Evolutionary conservation across 768 basidiomycete genomes (phyloP), one percentile per base, ranked within the genome.

Genomic region (Tulasnella sp.): DNA sequence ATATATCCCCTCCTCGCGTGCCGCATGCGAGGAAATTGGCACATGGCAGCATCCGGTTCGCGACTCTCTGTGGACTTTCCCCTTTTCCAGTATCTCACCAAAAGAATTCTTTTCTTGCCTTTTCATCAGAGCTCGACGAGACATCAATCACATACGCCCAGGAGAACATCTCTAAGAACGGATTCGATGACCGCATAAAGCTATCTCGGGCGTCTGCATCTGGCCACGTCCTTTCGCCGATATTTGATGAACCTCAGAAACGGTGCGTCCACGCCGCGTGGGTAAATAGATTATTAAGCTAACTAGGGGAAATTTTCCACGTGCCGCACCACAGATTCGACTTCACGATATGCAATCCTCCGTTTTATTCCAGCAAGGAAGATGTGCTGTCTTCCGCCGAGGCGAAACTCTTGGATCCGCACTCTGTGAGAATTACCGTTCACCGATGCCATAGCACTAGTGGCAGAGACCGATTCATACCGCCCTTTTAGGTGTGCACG

Each of bases 261-360:
- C 45, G 38, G 44, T 27, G 17, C 10, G 13, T 44, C 19, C 55
- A 5, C 24, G 15, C 34, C 34, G 15, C 24, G n/a, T 56, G 19
- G 21, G 11, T 34, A 24, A 4, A 1, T 21, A 54, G 7, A 41
- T 34, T 55, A 13, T 24, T 19, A n/a, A n/a, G n/a, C n/a, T n/a
- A n/a, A n/a, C n/a, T n/a, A n/a, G n/a, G n/a, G n/a, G n/a, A n/a
- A n/a, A n/a, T n/a, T n/a, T n/a, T n/a, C 4, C 3, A 11, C 48
- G 24, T 23, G 48, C 24, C 29, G 4, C 3, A 13, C n/a, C 50
- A 52, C 29, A 82, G 80, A 3, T 81, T 83, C 66, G 80, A 86
- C 60, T 91, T 95, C 64, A 82, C 84, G 0, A 90, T 98, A 83
- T 97, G 94, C 72, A 99, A 98, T 69, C 95, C 95, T 0, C 95